Evolutionary conservation across 2,329 filamentous ascomycete species (phyloP).

Genomic region (Cordyceps militaris): DNA sequence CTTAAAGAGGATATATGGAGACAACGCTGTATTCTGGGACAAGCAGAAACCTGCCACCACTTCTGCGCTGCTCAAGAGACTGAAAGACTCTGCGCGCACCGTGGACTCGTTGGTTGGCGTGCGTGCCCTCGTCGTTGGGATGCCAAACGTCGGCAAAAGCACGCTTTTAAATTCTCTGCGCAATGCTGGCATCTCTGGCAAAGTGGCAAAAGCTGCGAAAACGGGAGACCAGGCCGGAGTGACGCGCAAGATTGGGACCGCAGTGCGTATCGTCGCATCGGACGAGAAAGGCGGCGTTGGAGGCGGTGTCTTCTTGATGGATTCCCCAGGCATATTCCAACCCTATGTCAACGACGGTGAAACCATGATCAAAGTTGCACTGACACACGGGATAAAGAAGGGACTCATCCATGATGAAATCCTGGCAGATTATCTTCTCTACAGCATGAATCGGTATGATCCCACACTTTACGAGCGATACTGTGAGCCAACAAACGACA

Average conservation of each 20-base stretch:
- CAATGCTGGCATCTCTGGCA: conserved; percentile 48
- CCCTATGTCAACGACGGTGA: conserved; percentile 81
- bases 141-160: conserved; percentile 97
- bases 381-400: conserved; percentile 87
- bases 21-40: conserved; percentile 38
- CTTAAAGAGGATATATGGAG: conserved; percentile 29
- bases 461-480: conserved; percentile 56
- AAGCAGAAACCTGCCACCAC: conserved; percentile 29
- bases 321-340: conserved; percentile 93
- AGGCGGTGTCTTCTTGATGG: conserved; percentile 72
- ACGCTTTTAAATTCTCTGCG: conserved; percentile 86
- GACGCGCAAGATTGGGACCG: conserved; percentile 74
- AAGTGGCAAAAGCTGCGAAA: conserved; percentile 58
- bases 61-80: conserved; percentile 30
- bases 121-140: conserved; percentile 81
- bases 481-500: conserved; percentile 72
- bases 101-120: conserved; percentile 66
- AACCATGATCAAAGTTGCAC: conserved; percentile 89
- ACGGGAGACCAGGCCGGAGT: conserved; percentile 86
- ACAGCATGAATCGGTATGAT: conserved; percentile 65
- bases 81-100: conserved; percentile 25
- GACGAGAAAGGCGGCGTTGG: conserved; percentile 37
- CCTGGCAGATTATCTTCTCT: conserved; percentile 86
- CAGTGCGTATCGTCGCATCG: conserved; percentile 63
- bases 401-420: conserved; percentile 71